Base-by-base conservation (phyloP, 345 rosid genomes). In the Boechera retrofracta region DNA sequence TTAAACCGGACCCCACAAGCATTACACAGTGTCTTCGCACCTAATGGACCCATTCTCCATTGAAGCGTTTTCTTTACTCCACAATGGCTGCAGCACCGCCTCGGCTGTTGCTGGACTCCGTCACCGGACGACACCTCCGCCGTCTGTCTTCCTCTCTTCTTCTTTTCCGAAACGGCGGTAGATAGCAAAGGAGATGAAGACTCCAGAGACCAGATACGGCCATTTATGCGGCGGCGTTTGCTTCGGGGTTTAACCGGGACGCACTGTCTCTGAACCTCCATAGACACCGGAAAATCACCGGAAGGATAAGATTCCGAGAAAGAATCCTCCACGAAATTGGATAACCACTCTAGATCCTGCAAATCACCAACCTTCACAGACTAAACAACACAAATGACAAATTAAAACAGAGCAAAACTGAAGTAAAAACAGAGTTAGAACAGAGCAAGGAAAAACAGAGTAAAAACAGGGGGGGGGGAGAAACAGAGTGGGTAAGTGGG, bases 11-110 rank as follows among this genome's bases (percentile, higher is more conserved):
- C 98, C 6, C 98, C 98, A 21, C 98, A 94, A 0, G 98, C 98
- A 77, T 94, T 94, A 72, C 98, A 94, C 15, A 94, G 77, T 16
- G 97, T 91, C 83, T 94, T 94, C 36, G 91, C 85, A 33, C 98
- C 98, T 28, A 82, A 74, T 16, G 98, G 98, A 42, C 98, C 98
- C 73, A 93, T 80, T 71, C 98, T 77, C 98, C 98, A 94, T 66
- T 94, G 98, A 54, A 97, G 97, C 10, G 97, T 94, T 83, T 89
- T 91, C 41, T 85, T 88, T 8, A 92, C 96, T n/a, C 96, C 95
- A 66, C 97, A 94, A 78, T 94, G 98, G 73, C 91, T 87, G 82
- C 98, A 94, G 60, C 95, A 83, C 69, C 95, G 82, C 18, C 83
- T 79, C 49, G 42, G 71, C 36, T 68, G 80, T 73, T 64, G 62